These are phyloP conservation scores for Parmelia sp. DNA, from an alignment of 495 filamentous ascomycete genomes.

Conservation along the genomic window DNA sequence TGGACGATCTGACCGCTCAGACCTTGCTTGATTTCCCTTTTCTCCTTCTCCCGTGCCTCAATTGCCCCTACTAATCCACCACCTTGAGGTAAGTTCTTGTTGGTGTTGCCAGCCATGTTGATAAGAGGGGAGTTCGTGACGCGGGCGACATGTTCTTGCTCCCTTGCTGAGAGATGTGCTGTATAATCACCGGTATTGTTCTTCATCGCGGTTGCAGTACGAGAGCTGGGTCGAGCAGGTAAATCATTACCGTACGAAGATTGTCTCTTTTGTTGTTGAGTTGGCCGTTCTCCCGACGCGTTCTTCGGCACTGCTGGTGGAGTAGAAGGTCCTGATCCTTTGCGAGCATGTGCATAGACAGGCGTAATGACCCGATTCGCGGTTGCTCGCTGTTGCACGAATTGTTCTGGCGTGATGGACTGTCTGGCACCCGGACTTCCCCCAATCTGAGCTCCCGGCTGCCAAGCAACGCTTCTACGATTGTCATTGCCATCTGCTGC, in stretches of 20 bases:
- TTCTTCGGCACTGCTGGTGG: slow-evolving; percentile 38
- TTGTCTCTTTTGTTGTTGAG: slow-evolving; percentile 31
- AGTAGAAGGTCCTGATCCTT: slow-evolving; percentile 35
- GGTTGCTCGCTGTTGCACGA: slow-evolving; percentile 75
- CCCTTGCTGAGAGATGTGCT: slow-evolving; percentile 77
- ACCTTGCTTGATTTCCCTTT: slow-evolving; percentile 62
- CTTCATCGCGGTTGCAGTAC: slow-evolving; percentile 40
- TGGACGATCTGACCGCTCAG: slow-evolving; percentile 67
- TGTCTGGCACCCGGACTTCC: slow-evolving; percentile 39
- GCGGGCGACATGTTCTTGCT: slow-evolving; percentile 89
- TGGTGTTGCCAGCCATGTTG: slow-evolving; percentile 53
- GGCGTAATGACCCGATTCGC: slow-evolving; percentile 41
- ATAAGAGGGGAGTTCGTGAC: slow-evolving; percentile 78
- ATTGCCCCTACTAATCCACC: slow-evolving; percentile 70
- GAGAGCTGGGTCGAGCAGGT: slow-evolving; percentile 46
- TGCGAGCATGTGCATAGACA: slow-evolving; percentile 40
- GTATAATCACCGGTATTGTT: slow-evolving; percentile 46
- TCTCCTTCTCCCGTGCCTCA: slow-evolving; percentile 68
- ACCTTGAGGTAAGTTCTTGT: slow-evolving; percentile 39
- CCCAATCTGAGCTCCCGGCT: slow-evolving; percentile 54
- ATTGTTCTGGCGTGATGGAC: slow-evolving; percentile 63
- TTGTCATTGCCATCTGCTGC: slow-evolving; percentile 37
- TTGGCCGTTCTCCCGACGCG: slow-evolving; percentile 52
- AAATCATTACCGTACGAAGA: slow-evolving; percentile 34
- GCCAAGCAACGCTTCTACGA: slow-evolving; percentile 68